Conservation (phyloP, 345 rosid species). For the Viola odorata region DNA sequence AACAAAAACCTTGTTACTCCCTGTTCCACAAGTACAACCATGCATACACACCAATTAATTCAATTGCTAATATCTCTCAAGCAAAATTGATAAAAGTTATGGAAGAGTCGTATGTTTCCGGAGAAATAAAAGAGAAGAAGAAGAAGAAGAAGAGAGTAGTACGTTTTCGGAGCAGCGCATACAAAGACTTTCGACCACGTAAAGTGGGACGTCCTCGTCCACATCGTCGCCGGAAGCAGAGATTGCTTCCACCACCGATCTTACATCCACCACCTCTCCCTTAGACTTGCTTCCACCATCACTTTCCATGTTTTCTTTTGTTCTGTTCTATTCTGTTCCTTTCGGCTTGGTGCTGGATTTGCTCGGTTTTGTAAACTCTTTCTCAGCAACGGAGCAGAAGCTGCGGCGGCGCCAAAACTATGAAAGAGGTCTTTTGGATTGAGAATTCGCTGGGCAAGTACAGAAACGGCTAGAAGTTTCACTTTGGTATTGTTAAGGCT, state of each 20-base stretch:
- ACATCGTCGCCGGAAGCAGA: conserved; percentile 26
- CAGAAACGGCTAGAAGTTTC: conserved; percentile 7
- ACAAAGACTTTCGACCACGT: conserved; percentile 84
- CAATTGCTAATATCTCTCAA: not conserved
- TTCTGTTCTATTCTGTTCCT: not conserved
- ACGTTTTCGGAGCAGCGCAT: conserved; percentile 90
- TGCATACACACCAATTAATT: not conserved
- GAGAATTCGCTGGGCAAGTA: not conserved
- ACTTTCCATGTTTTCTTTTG: not conserved
- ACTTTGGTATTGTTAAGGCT: not conserved
- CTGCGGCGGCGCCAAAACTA: not conserved
- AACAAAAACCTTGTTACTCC: conserved; percentile 66
- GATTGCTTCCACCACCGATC: conserved; percentile 81
- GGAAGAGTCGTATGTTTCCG: too few species aligned
- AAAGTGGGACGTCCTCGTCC: conserved; percentile 57
- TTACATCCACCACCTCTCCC: conserved; percentile 22
- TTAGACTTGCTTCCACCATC: conserved; percentile 2
- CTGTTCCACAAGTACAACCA: conserved; percentile 26
- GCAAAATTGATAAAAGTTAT: too few species aligned
- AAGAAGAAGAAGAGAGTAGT: not conserved
- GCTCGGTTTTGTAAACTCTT: not conserved
- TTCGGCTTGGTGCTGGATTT: not conserved
- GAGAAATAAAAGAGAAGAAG: not conserved
- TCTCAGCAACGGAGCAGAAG: not conserved
- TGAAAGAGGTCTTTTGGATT: not conserved